phyloP scores from a whole-genome alignment of 192 early-diverging fungal genomes.

The Rhizoclosmatium sp. region DNA sequence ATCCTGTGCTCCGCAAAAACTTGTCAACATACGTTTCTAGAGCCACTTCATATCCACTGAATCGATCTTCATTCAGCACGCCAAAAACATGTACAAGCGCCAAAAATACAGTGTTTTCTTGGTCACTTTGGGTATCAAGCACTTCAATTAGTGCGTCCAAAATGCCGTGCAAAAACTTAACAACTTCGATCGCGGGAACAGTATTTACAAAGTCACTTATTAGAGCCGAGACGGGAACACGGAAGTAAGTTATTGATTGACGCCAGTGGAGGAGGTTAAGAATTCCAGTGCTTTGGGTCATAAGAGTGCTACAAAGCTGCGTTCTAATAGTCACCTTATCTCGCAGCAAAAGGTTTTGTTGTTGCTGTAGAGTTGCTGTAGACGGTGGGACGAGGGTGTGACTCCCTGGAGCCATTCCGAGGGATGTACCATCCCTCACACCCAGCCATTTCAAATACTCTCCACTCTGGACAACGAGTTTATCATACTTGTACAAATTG shows the following conservation, averaged over 20 bases:
- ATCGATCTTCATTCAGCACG: conserved; percentile 68
- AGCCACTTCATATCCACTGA: conserved; percentile 62
- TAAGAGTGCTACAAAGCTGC: conserved; percentile 66
- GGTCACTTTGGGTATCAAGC: conserved; percentile 44
- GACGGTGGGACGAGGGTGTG: conserved; percentile 14
- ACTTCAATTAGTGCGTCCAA: conserved; percentile 72
- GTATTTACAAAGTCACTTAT: conserved; percentile 39
- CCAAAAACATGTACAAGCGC: conserved; percentile 64
- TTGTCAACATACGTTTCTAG: conserved; percentile 69
- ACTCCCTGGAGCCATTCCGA: conserved; percentile 1
- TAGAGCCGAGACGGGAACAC: conserved; percentile 46
- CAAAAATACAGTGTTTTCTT: conserved; percentile 51
- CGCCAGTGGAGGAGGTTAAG: conserved; percentile 75
- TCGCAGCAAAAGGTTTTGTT: conserved; percentile 38
- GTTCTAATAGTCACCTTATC: conserved; percentile 65
- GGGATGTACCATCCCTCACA: conserved; percentile 13
- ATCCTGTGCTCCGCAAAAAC: conserved; percentile 47
- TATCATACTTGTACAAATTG: conserved; percentile 69
- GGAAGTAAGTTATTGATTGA: conserved; percentile 38
- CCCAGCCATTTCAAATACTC: conserved; percentile 59
- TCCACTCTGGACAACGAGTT: conserved; percentile 42
- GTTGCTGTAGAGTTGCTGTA: conserved; percentile 35
- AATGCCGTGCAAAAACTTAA: conserved; percentile 71
- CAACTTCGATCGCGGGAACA: conserved; percentile 71
- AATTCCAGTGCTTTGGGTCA: conserved; percentile 70